phyloP scores from a whole-genome alignment of 1,139 yeast species.

The Hemisphaericaspora lyxosophila region DNA sequence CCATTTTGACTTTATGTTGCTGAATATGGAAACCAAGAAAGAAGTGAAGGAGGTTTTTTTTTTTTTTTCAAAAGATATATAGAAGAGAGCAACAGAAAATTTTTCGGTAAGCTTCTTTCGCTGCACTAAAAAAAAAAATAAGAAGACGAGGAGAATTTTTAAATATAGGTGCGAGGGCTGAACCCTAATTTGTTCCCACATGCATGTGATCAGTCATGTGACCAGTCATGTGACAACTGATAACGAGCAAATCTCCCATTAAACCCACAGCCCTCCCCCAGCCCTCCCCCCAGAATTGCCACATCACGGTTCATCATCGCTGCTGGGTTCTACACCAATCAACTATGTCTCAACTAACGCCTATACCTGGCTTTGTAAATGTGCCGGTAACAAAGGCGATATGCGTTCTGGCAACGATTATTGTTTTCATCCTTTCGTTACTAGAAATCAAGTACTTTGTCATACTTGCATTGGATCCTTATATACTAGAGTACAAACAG shows the following conservation, averaged over 20 bases:
- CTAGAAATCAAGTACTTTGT: conserved; percentile 57
- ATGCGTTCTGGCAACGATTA: conserved; percentile 39
- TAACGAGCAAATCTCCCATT: no score
- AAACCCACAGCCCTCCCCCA: no score
- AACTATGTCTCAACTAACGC: conserved; percentile 32
- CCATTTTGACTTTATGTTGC: conserved; percentile 55
- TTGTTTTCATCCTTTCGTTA: conserved; percentile 56
- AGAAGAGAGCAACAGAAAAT: not conserved
- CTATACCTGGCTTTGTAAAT: conserved; percentile 57
- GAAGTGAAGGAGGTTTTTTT: conserved; percentile 6
- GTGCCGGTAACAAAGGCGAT: conserved; percentile 57
- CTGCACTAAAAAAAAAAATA: no score
- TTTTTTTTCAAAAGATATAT: not conserved
- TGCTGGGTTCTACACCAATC: no score
- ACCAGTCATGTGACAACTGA: conserved; percentile 1
- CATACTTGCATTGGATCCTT: conserved; percentile 54
- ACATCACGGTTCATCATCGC: no score
- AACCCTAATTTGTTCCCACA: no score
- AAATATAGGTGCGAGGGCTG: not conserved
- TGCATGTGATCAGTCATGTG: conserved; percentile 3
- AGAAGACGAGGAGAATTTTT: not conserved
- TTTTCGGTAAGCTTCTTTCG: not conserved
- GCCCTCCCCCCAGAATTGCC: not conserved
- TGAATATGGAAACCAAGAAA: conserved; percentile 2
- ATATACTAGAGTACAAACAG: conserved; percentile 58